A percentile compares a stretch with the other conserved stretches of the same genome.
Conservation (phyloP, 768 basidiomycete species). For the Mycena amicta region DNA sequence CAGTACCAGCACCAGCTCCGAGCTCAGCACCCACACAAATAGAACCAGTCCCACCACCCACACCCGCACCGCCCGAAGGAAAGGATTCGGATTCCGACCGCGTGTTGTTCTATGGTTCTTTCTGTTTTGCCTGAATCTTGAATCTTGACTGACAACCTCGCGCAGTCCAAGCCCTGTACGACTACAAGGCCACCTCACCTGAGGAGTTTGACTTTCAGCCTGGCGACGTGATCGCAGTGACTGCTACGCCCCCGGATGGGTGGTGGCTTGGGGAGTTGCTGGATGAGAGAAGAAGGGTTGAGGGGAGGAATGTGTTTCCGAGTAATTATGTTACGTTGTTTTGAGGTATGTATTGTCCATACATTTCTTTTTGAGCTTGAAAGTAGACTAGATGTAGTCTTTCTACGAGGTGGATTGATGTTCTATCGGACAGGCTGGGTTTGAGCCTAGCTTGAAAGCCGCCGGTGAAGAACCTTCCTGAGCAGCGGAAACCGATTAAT, state of each 20-base stretch:
- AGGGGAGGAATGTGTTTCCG: constrained; percentile 79
- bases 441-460: too few relatives aligned
- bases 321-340: constrained; percentile 88
- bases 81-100: constrained; percentile 75
- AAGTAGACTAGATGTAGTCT: neutral
- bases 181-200: constrained; percentile 79
- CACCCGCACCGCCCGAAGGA: constrained; percentile 49
- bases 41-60: constrained; percentile 13
- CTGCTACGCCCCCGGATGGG: constrained; percentile 90
- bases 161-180: constrained; percentile 88
- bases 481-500: too few relatives aligned
- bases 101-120: constrained; percentile 87
- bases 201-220: constrained; percentile 97
- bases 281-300: constrained; percentile 70
- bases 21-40: constrained; percentile 17
- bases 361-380: neutral
- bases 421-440: too few relatives aligned
- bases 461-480: too few relatives aligned
- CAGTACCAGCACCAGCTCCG: neutral
- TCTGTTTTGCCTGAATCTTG: too few relatives aligned
- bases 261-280: constrained; percentile 95
- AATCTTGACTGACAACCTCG: constrained; percentile 5
- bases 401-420: neutral
- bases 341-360: constrained; percentile 30
- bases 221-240: constrained; percentile 95